These are phyloP conservation scores for Porpolomopsis calyptriformis DNA, from an alignment of 768 basidiomycete genomes.

Conservation along the genomic window DNA sequence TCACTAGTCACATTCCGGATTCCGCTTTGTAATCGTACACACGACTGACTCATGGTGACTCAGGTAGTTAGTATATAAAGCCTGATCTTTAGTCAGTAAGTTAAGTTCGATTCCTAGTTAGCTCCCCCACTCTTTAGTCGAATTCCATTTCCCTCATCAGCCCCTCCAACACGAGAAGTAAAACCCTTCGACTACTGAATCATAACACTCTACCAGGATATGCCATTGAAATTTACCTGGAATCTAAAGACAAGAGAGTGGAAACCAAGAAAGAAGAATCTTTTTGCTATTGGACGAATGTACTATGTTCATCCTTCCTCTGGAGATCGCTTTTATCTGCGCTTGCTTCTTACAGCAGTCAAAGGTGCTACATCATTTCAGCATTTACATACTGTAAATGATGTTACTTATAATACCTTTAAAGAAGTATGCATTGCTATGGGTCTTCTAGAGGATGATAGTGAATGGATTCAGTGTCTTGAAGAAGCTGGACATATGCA, in stretches of 20 bases:
- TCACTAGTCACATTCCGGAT: no score
- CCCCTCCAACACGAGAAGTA: no score
- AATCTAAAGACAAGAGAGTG: slow-evolving; percentile 4
- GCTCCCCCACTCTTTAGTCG: no score
- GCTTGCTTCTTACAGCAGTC: slow-evolving; percentile 28
- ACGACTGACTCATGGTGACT: no score
- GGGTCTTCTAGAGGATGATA: slow-evolving; percentile 37
- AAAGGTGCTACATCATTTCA: slow-evolving; percentile 22
- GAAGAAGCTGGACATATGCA: slow-evolving; percentile 29
- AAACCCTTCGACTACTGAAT: no score
- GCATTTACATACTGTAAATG: slow-evolving; percentile 14
- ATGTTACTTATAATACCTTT: slow-evolving; percentile 23
- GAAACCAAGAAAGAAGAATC: slow-evolving; percentile 1
- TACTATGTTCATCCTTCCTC: slow-evolving; percentile 18
- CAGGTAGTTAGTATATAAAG: no score
- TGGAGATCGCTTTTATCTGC: slow-evolving; percentile 30
- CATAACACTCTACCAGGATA: slow-evolving; percentile 16
- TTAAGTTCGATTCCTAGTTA: no score
- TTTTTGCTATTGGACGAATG: slow-evolving; percentile 21
- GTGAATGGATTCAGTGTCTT: slow-evolving; percentile 35
- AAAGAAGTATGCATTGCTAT: slow-evolving; percentile 27
- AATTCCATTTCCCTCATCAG: no score
- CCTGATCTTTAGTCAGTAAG: no score
- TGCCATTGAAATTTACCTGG: slow-evolving; percentile 10
- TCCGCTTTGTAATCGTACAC: no score